Evolutionary conservation across 257 asterid species (phyloP), one percentile per base, ranked within the genome.

Genomic region (Scutellaria minor): DNA sequence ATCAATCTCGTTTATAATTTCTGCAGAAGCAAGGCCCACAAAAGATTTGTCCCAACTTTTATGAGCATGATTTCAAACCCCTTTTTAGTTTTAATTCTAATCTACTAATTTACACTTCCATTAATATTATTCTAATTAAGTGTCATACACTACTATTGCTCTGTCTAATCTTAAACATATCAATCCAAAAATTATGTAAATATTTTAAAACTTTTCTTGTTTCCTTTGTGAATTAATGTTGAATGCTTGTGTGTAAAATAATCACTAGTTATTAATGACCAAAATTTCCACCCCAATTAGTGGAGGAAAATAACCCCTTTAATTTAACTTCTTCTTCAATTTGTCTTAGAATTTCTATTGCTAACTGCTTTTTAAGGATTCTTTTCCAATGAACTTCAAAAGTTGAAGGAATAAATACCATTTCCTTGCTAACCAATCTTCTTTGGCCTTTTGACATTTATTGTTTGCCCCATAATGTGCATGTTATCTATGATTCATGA

Each of bases 201-300:
- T 9, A 9, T n/a, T 45, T 7, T 45, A 45, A 45, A 45, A 41
- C 57, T 62, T 31, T 31, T 31, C 37, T 31, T 3, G 5, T 31
- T 31, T 31, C 5, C 37, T 31, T 31, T 31, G 37, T 31, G 35
- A 24, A 24, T 9, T 73, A 67, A 84, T 77, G 85, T 75, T 73
- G 79, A 71, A 80, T 73, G 82, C 82, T 24, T 77, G 64, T 76
- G 75, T 76, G 78, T 68, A 78, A 80, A 85, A 83, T 66, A 51
- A 73, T 58, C 53, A 66, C 51, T 62, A 54, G 46, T 63, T 62
- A 65, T 56, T 76, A 56, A 58, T 58, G 53, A 55, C 64, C 78
- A 53, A 62, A 53, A 60, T 67, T 56, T 64, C 66, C 68, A 73
- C 80, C 65, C 73, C 58, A 64, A 64, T 74, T 69, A 75, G 77